phyloP scores from a whole-genome alignment of 208 protist species.

The Trypanosoma scelopori region DNA sequence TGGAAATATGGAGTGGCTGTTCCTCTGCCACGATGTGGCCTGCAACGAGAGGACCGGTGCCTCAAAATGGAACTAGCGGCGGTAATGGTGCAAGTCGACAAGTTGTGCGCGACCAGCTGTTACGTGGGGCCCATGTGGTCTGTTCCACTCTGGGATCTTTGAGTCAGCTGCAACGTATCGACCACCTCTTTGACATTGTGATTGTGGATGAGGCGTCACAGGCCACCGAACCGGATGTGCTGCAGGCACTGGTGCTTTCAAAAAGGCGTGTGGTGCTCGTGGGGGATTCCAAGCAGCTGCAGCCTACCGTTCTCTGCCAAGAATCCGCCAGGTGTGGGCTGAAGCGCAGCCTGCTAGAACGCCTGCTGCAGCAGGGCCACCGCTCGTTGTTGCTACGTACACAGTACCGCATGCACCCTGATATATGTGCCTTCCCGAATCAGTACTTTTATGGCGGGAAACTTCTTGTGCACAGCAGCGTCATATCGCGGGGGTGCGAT shows the following conservation, averaged over 20 bases:
- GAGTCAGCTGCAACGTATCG: slow-evolving; percentile 46
- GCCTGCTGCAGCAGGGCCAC: slow-evolving; percentile 65
- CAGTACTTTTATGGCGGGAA: slow-evolving; percentile 71
- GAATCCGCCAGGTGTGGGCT: slow-evolving; percentile 57
- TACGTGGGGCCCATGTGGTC: slow-evolving; percentile 46
- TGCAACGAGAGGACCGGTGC: background rate
- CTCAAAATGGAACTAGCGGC: background rate
- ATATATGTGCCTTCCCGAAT: slow-evolving; percentile 86
- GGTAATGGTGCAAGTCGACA: slow-evolving; percentile 11
- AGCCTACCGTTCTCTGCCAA: slow-evolving; percentile 81
- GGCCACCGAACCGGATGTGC: slow-evolving; percentile 82
- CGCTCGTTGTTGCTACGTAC: slow-evolving; percentile 64
- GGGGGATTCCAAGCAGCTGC: slow-evolving; percentile 90
- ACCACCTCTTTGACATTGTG: slow-evolving; percentile 70
- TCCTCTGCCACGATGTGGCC: background rate
- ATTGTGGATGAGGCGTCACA: slow-evolving; percentile 93
- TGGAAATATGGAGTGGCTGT: slow-evolving; percentile 4
- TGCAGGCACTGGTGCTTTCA: slow-evolving; percentile 70
- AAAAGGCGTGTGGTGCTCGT: slow-evolving; percentile 68
- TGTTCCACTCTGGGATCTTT: slow-evolving; percentile 85
- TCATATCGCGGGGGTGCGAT: slow-evolving; percentile 24
- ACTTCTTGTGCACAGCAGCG: slow-evolving; percentile 49
- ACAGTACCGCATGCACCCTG: slow-evolving; percentile 92
- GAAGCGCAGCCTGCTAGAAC: slow-evolving; percentile 66
- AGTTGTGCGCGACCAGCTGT: slow-evolving; percentile 26